phyloP scores from a whole-genome alignment of 352 stramenopile genomes.

The Phytophthora melonis region DNA sequence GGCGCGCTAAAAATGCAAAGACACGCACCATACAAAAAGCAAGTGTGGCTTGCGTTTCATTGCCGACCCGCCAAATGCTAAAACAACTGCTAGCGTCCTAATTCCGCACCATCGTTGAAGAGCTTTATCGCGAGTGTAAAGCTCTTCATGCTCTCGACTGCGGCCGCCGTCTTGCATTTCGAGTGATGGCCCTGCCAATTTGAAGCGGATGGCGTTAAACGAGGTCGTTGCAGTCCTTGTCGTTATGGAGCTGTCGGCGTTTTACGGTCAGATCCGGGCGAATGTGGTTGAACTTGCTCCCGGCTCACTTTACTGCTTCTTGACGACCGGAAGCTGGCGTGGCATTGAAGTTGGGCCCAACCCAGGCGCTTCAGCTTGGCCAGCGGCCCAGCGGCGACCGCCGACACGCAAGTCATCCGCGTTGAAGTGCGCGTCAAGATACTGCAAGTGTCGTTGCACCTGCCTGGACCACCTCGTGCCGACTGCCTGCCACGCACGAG shows the following conservation, averaged over 20 bases:
- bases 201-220: slow-evolving; percentile 33
- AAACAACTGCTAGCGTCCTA: no score
- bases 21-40: slow-evolving; percentile 32
- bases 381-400: slow-evolving; percentile 13
- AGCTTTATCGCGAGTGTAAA: no score
- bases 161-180: slow-evolving; percentile 34
- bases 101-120: no score
- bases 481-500: slow-evolving; percentile 26
- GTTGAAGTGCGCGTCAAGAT: slow-evolving; percentile 34
- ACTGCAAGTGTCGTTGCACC: slow-evolving; percentile 18
- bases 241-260: neutral
- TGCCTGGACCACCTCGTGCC: neutral
- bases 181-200: slow-evolving; percentile 21
- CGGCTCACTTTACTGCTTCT: slow-evolving; percentile 17
- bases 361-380: neutral
- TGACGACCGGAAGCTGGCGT: neutral
- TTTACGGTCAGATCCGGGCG: slow-evolving; percentile 7
- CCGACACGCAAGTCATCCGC: slow-evolving; percentile 25
- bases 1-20: slow-evolving; percentile 27
- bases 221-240: neutral
- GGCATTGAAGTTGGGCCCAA: slow-evolving; percentile 29
- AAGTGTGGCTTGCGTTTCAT: no score
- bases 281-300: slow-evolving; percentile 34
- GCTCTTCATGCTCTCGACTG: neutral
- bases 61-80: no score